A percentile compares a stretch with the other conserved stretches of the same genome.
Conservation (phyloP, 2,329 filamentous ascomycete species). For the Rutstroemia sp. region DNA sequence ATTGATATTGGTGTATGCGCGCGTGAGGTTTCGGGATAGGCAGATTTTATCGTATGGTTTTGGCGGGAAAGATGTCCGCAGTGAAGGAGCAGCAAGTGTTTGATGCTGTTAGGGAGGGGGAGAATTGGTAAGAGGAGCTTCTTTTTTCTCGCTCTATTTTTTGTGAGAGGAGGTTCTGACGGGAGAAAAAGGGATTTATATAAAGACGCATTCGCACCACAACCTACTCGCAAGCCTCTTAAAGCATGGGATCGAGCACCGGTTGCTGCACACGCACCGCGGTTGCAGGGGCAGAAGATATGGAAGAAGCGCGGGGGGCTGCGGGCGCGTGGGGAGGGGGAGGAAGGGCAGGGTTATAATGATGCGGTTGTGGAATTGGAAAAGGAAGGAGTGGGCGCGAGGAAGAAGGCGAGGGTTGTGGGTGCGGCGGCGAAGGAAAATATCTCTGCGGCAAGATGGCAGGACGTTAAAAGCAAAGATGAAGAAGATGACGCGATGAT, state of each 20-base stretch:
- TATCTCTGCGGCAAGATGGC: conserved; percentile 30
- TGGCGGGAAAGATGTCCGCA: background rate
- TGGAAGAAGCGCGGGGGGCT: conserved; percentile 24
- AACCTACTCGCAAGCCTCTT: conserved; percentile 11
- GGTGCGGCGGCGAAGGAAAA: conserved; percentile 26
- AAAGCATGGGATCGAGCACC: conserved; percentile 28
- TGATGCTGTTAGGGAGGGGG: background rate
- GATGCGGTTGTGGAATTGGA: conserved; percentile 29
- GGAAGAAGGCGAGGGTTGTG: conserved; percentile 31
- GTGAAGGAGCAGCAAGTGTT: background rate
- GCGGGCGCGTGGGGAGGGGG: background rate
- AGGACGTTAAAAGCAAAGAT: conserved; percentile 5
- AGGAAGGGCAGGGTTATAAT: conserved; percentile 12
- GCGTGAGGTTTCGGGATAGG: too few species aligned
- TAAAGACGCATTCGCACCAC: conserved; percentile 25
- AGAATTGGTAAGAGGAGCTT: conserved; percentile 15
- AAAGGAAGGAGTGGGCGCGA: conserved; percentile 27
- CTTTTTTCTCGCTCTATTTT: background rate
- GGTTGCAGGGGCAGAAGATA: conserved; percentile 28
- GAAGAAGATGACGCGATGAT: background rate
- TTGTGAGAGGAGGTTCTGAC: background rate
- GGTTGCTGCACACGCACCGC: conserved; percentile 26
- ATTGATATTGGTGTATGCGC: too few species aligned
- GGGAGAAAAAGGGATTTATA: conserved; percentile 21
- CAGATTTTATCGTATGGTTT: background rate